Evolutionary conservation across 805 yeast species (phyloP), one percentile per base, ranked within the genome.

Genomic region (Yamadazyma sp.): DNA sequence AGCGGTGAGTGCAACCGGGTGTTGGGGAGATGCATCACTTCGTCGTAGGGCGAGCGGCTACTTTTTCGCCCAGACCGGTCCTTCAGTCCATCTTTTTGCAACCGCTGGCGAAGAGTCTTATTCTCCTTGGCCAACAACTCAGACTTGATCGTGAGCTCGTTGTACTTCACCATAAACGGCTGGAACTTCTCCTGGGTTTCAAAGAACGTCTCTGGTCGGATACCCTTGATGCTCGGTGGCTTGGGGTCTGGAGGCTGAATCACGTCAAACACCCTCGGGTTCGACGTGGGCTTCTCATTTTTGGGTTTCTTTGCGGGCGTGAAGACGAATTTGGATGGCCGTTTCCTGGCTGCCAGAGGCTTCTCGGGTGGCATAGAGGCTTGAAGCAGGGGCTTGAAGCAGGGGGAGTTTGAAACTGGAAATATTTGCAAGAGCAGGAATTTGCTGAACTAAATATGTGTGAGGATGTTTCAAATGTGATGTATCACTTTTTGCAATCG

Each of bases 101-200:
- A n/a, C n/a, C n/a, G n/a, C n/a, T 13, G 16, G 8, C 25, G 25
- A 22, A 28, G 32, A 6, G 10, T 17, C 8, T 28, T 17, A 11
- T 28, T 28, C 32, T 28, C 32, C 7, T 28, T 28, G n/a, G 15
- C 17, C 21, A 27, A 14, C 29, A 13, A 22, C 22, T 28, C 22
- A 28, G 32, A 28, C 17, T 28, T 17, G 12, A 16, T n/a, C 3
- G 22, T 16, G 12, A 17, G n/a, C n/a, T 18, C 15, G 9, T 19
- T 17, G 8, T 20, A 12, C 8, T 19, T 16, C 23, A 17, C n/a
- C 25, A 19, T 20, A 17, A 20, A n/a, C 21, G 12, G 24, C 17
- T n/a, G 17, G 17, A 30, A 30, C 14, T 19, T 19, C 23, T 30
- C 11, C 17, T 9, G 33, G n/a, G 20, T 20, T 20, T 30, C 23